Percentiles rank a stretch among this genome's conserved stretches.
Conservation (phyloP, 2,329 filamentous ascomycete genomes). For the Aspergillus chevalieri region DNA sequence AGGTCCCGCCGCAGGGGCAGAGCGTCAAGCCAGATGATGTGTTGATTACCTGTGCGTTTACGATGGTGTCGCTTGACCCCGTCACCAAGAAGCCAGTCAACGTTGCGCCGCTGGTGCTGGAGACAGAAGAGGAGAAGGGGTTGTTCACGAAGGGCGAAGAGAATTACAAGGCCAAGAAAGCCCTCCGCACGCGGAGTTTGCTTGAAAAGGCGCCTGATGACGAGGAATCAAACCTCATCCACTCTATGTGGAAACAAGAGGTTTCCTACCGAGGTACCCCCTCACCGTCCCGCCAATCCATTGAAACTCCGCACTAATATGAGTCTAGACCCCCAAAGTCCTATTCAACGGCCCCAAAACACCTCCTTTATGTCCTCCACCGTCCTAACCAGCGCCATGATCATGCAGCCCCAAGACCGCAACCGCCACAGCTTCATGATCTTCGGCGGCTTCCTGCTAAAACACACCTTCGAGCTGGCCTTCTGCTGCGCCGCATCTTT, state of each 20-base stretch:
- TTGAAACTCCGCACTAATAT: slow-evolving; percentile 1
- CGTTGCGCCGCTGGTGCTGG: slow-evolving; percentile 55
- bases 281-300: not conserved
- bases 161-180: slow-evolving; percentile 62
- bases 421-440: slow-evolving; percentile 72
- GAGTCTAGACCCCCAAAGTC: slow-evolving; percentile 47
- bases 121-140: slow-evolving; percentile 59
- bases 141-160: slow-evolving; percentile 59
- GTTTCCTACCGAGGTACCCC: slow-evolving; percentile 52
- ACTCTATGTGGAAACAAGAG: slow-evolving; percentile 66
- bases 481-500: slow-evolving; percentile 70
- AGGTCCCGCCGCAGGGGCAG: slow-evolving; percentile 56
- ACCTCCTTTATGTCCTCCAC: slow-evolving; percentile 59
- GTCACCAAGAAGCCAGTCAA: slow-evolving; percentile 59
- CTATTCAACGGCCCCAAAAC: slow-evolving; percentile 51
- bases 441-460: slow-evolving; percentile 68
- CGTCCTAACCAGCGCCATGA: slow-evolving; percentile 58
- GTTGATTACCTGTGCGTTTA: slow-evolving; percentile 66
- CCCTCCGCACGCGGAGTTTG: slow-evolving; percentile 54
- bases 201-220: slow-evolving; percentile 64
- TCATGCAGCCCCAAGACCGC: slow-evolving; percentile 69
- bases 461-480: slow-evolving; percentile 68
- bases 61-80: slow-evolving; percentile 69
- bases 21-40: slow-evolving; percentile 52
- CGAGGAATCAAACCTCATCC: slow-evolving; percentile 65